Evolutionary conservation across 1,284 basidiomycete genomes (phyloP).

Genomic region (Tilletia indica): DNA sequence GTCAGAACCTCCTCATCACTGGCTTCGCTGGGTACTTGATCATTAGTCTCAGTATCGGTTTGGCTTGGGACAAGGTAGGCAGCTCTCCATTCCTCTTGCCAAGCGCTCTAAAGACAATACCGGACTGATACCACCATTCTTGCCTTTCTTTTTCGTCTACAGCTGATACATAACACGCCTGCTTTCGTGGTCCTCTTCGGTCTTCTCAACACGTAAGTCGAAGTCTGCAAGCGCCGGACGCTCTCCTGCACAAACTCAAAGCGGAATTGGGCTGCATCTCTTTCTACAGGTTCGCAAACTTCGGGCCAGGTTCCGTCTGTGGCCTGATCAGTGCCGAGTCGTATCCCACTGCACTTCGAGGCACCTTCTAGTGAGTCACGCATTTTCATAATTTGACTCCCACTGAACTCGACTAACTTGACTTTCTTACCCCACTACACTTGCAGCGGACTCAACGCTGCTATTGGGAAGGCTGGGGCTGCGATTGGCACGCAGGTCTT

Average conservation of each 20-base stretch:
- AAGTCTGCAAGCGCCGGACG: no score
- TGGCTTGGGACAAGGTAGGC: conserved; percentile 65
- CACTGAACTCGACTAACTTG: conserved; percentile 54
- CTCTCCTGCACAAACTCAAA: no score
- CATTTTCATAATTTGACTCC: not conserved
- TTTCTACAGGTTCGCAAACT: conserved; percentile 61
- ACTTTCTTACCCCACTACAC: no score
- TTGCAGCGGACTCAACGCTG: conserved; percentile 63
- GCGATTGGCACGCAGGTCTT: conserved; percentile 75
- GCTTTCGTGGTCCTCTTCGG: conserved; percentile 62
- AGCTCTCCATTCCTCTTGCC: no score
- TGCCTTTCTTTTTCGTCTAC: not conserved
- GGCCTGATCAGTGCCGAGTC: conserved; percentile 63
- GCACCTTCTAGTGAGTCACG: conserved; percentile 27
- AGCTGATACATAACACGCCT: conserved; percentile 65
- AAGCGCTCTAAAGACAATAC: not conserved
- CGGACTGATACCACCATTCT: not conserved
- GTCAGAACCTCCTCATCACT: conserved; percentile 63
- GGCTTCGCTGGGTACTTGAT: conserved; percentile 73
- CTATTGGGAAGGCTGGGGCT: conserved; percentile 73
- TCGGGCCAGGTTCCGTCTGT: conserved; percentile 73
- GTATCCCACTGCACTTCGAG: conserved; percentile 35
- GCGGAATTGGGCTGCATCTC: not conserved
- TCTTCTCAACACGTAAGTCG: conserved; percentile 21
- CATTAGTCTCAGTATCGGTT: conserved; percentile 68